phyloP scores from a whole-genome alignment of 2,329 filamentous ascomycete species.

The Pseudonectria buxi region DNA sequence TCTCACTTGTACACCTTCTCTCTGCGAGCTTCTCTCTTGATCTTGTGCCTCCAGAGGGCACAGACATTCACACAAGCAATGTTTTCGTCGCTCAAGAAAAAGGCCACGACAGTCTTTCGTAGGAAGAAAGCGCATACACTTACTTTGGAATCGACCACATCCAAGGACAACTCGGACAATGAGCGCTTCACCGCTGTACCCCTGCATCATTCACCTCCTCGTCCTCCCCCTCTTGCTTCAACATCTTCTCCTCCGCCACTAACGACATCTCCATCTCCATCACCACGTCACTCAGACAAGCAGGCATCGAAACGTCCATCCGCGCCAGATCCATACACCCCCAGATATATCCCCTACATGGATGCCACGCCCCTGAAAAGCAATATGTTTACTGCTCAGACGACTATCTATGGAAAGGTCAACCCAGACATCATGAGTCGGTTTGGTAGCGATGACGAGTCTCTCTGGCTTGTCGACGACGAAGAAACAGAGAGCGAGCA shows the following conservation, averaged over 20 bases:
- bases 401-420: slow-evolving; percentile 23
- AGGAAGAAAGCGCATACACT: slow-evolving; percentile 10
- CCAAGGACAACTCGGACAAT: too few relatives aligned
- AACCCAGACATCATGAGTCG: slow-evolving; percentile 25
- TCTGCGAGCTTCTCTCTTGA: too few relatives aligned
- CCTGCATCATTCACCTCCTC: too few relatives aligned
- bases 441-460: slow-evolving; percentile 26
- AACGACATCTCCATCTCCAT: too few relatives aligned
- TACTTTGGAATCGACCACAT: slow-evolving; percentile 6
- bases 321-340: slow-evolving; percentile 5
- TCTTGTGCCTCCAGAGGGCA: too few relatives aligned
- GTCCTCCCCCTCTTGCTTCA: too few relatives aligned
- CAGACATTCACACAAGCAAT: too few relatives aligned
- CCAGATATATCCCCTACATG: slow-evolving; percentile 17
- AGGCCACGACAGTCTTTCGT: slow-evolving; percentile 16
- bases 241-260: too few relatives aligned
- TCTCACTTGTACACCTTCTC: too few relatives aligned
- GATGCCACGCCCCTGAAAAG: slow-evolving; percentile 18
- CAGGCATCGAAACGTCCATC: slow-evolving; percentile 1
- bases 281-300: not conserved
- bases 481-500: slow-evolving; percentile 16
- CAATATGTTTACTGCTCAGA: slow-evolving; percentile 21
- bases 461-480: slow-evolving; percentile 24
- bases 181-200: too few relatives aligned
- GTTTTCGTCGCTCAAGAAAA: slow-evolving; percentile 20